Conservation (phyloP, 1,284 basidiomycete genomes). For the Rhodotorula sp. region DNA sequence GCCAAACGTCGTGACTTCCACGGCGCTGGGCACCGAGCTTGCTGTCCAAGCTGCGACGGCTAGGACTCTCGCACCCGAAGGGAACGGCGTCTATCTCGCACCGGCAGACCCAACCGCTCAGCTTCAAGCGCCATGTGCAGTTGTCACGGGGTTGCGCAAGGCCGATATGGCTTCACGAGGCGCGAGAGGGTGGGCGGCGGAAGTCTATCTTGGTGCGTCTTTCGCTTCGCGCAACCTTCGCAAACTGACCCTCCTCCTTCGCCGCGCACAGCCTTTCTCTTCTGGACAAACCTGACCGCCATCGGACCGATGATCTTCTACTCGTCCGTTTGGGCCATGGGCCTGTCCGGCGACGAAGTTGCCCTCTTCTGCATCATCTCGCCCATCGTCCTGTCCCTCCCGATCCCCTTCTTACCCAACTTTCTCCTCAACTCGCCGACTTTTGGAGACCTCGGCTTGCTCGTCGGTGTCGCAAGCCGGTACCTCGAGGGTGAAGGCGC, state of each 20-base stretch:
- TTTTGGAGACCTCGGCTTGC: slow-evolving; percentile 58
- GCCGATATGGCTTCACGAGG: background rate
- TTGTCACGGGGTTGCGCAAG: background rate
- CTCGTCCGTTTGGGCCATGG: slow-evolving; percentile 86
- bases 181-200: background rate
- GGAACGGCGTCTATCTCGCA: background rate
- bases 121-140: background rate
- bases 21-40: background rate
- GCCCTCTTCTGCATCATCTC: slow-evolving; percentile 56
- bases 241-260: slow-evolving; percentile 32
- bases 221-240: background rate
- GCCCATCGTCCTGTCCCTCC: slow-evolving; percentile 58
- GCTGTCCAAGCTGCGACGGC: background rate
- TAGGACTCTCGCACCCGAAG: background rate
- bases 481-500: slow-evolving; percentile 39
- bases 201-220: slow-evolving; percentile 20
- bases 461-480: slow-evolving; percentile 63
- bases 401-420: slow-evolving; percentile 52
- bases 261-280: slow-evolving; percentile 69
- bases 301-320: slow-evolving; percentile 84
- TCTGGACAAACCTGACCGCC: slow-evolving; percentile 83
- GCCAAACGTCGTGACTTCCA: background rate
- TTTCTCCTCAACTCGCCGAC: slow-evolving; percentile 54
- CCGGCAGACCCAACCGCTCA: background rate
- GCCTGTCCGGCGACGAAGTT: slow-evolving; percentile 40